phyloP scores from a whole-genome alignment of 768 basidiomycete genomes.

The Nidularia sp. region DNA sequence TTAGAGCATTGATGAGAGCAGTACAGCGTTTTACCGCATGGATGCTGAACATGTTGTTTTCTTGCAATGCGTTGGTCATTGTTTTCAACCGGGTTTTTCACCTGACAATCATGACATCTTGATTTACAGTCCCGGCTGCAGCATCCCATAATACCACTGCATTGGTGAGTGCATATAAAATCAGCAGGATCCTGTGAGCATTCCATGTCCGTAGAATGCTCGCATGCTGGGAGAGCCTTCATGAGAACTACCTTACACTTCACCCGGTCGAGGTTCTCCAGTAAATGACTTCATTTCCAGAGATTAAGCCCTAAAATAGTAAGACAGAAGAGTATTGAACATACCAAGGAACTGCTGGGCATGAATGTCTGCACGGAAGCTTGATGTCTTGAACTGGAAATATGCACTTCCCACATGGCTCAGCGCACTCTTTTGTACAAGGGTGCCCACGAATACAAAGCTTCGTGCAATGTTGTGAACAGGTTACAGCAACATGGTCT shows the following conservation, averaged over 20 bases:
- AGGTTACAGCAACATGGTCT: slow-evolving; percentile 43
- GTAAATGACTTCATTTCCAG: slow-evolving; percentile 30
- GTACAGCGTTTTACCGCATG: slow-evolving; percentile 46
- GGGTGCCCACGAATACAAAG: slow-evolving; percentile 58
- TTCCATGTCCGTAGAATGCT: slow-evolving; percentile 42
- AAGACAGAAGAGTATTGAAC: not conserved
- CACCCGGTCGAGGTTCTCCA: slow-evolving; percentile 40
- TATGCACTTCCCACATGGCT: slow-evolving; percentile 47
- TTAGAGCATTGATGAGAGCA: slow-evolving; percentile 53
- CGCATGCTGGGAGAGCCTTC: slow-evolving; percentile 47
- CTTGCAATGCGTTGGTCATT: slow-evolving; percentile 15
- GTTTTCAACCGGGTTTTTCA: slow-evolving; percentile 8
- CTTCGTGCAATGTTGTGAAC: slow-evolving; percentile 42
- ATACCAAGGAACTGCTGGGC: slow-evolving; percentile 46
- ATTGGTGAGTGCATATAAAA: slow-evolving; percentile 34
- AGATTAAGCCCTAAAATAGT: not conserved
- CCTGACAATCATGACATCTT: slow-evolving; percentile 46
- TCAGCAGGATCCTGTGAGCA: slow-evolving; percentile 42
- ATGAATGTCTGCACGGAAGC: slow-evolving; percentile 58
- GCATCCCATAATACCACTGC: slow-evolving; percentile 43
- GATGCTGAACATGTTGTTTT: slow-evolving; percentile 35
- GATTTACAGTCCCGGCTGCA: slow-evolving; percentile 49
- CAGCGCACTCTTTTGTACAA: slow-evolving; percentile 47
- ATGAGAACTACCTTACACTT: slow-evolving; percentile 36
- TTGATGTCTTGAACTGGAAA: slow-evolving; percentile 40